Conservation (phyloP, 2,329 filamentous ascomycete species). For the Neurospora sp. region DNA sequence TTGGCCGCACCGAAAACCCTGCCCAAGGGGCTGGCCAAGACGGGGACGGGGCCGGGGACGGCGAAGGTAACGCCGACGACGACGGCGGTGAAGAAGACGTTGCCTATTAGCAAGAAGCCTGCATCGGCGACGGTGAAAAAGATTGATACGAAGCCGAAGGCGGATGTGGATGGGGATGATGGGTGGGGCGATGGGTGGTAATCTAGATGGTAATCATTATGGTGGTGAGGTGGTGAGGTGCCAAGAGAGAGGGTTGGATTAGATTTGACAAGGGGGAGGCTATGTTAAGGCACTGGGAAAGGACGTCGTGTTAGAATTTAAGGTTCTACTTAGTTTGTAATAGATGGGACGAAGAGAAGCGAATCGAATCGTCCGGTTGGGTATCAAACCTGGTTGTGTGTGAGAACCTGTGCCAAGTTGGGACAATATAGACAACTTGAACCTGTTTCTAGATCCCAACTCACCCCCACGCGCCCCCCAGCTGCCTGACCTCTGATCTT, state of each 20-base stretch:
- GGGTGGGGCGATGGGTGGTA: conserved; percentile 60
- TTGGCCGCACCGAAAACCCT: conserved; percentile 46
- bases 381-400: not conserved
- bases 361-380: not conserved
- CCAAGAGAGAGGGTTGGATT: not conserved
- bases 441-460: no score
- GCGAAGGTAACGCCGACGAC: conserved; percentile 13
- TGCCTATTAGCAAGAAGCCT: conserved; percentile 34
- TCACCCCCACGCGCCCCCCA: no score
- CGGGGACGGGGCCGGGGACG: conserved; percentile 28
- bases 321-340: not conserved
- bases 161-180: conserved; percentile 43
- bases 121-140: conserved; percentile 44
- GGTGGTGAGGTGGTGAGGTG: conserved; percentile 17
- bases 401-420: no score
- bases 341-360: not conserved
- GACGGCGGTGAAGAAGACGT: conserved; percentile 29
- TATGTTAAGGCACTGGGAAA: no score
- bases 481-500: no score
- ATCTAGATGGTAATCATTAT: not conserved
- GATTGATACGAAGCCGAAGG: conserved; percentile 57
- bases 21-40: conserved; percentile 74
- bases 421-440: no score
- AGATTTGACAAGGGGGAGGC: not conserved
- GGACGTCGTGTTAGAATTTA: not conserved